Evolutionary conservation across 768 basidiomycete genomes (phyloP), one percentile per base, ranked within the genome.

Genomic region (Termitomyces sp.): DNA sequence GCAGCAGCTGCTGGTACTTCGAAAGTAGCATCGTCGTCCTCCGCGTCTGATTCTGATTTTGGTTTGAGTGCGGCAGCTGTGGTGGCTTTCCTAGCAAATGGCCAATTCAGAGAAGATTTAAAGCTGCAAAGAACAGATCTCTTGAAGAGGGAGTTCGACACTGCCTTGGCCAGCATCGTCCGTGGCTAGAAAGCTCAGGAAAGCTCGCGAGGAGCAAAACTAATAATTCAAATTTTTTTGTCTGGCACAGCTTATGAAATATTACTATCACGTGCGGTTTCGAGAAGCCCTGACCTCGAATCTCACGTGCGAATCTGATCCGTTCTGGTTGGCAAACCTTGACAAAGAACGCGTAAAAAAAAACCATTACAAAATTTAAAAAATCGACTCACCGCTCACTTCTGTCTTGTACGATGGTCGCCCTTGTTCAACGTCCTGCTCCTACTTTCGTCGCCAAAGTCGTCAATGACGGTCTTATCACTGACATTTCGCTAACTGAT

Each of bases 381-480:
- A 37, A 36, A 59, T 62, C 56, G 34, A 56, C 29, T 42, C 59
- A 57, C 17, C 14, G 8, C 31, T 50, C 37, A 20, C 40, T 37
- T 34, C 31, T 55, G n/a, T 31, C 42, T 15, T 50, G 34, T 17
- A 53, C 8, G 47, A 85, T 85, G 83, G 77, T 80, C 67, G 86
- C 83, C 63, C 77, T 83, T 52, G 83, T 96, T 68, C 94, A 95
- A 79, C 88, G 86, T 66, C 89, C 92, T 56, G 94, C 94, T 52
- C 94, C 94, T 56, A 70, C 77, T n/a, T 94, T 94, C 79, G 85
- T 78, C 60, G 86, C 87, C 54, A 81, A 86, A 43, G 86, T 88
- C 64, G 89, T 96, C 67, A 78, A 86, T 63, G 87, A 91, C 50
- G 89, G 92, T 57, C 72, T 82, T 63, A 95, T 97, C 77, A 81